Evolutionary conservation across 176 grass and related monocot species (phyloP).

Genomic region (Cenchrus purpureus): DNA sequence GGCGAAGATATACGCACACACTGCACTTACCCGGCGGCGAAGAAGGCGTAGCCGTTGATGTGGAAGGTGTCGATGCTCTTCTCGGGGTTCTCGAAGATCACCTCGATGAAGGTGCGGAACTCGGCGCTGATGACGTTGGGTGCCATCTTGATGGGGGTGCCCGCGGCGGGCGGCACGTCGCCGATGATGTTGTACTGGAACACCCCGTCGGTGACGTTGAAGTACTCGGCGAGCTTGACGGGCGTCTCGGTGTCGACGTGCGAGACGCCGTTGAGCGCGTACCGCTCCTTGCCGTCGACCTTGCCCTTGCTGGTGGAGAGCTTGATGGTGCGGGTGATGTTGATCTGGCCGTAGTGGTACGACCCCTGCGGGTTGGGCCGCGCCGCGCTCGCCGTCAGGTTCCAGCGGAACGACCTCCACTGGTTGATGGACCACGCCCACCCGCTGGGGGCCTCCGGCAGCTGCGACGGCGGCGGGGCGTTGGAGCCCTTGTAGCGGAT

Average conservation of each 20-base stretch:
- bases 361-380: conserved; percentile 97
- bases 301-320: conserved; percentile 43
- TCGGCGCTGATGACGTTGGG: conserved; percentile 70
- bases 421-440: conserved; percentile 97
- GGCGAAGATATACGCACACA: too few species aligned
- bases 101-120: conserved; percentile 85
- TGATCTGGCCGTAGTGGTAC: conserved; percentile 96
- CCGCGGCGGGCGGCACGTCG: conserved; percentile 54
- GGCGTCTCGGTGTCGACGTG: conserved; percentile 68
- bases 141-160: conserved; percentile 34
- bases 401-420: conserved; percentile 91
- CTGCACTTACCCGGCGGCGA: conserved; percentile 66
- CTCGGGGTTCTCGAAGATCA: conserved; percentile 88
- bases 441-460: conserved; percentile 62
- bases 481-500: conserved; percentile 73
- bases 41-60: conserved; percentile 89
- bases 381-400: conserved; percentile 92
- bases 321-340: conserved; percentile 94
- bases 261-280: conserved; percentile 83
- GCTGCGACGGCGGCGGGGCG: conserved; percentile 53
- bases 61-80: conserved; percentile 80
- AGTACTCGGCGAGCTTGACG: conserved; percentile 96
- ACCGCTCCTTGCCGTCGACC: conserved; percentile 70
- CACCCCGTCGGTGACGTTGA: conserved; percentile 57
- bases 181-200: conserved; percentile 84